Conservation (phyloP, 2,329 filamentous ascomycete genomes). For the Cadophora malorum region DNA sequence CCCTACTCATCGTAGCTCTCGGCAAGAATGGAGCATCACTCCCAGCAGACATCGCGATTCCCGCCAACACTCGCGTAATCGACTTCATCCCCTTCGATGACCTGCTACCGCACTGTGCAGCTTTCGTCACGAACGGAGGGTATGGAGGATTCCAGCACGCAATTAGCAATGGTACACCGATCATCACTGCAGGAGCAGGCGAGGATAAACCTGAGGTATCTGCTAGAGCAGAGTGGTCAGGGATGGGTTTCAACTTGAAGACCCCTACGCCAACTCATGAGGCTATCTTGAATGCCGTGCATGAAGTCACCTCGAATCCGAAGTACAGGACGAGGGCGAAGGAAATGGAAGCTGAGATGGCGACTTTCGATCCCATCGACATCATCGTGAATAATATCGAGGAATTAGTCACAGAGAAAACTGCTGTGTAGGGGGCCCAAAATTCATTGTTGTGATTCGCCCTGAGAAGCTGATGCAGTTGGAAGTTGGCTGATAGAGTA, state of each 20-base stretch:
- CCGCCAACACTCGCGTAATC: constrained; percentile 45
- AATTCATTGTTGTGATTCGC: neutral
- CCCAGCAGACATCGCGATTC: constrained; percentile 42
- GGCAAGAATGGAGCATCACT: constrained; percentile 41
- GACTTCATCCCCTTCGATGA: constrained; percentile 49
- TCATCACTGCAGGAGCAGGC: constrained; percentile 45
- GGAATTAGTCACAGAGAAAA: constrained; percentile 28
- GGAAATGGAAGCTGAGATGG: constrained; percentile 35
- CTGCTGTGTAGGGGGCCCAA: neutral
- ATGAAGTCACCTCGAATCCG: constrained; percentile 29
- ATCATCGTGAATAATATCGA: constrained; percentile 33
- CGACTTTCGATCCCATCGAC: constrained; percentile 30
- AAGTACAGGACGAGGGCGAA: constrained; percentile 32
- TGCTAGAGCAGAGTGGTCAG: constrained; percentile 45
- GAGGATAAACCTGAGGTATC: constrained; percentile 48
- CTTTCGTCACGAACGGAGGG: constrained; percentile 48
- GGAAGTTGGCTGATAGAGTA: neutral
- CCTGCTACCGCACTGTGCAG: constrained; percentile 44
- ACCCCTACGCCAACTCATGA: constrained; percentile 30
- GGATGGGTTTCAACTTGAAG: constrained; percentile 47
- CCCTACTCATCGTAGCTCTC: constrained; percentile 46
- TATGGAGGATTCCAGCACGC: constrained; percentile 48
- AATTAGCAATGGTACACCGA: constrained; percentile 45
- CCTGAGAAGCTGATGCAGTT: neutral
- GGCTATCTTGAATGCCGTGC: constrained; percentile 28